A percentile compares a stretch with the other conserved stretches of the same genome.
These are phyloP conservation scores for Exophiala mesophila DNA, from an alignment of 2,329 filamentous ascomycete genomes.

Conservation along the genomic window DNA sequence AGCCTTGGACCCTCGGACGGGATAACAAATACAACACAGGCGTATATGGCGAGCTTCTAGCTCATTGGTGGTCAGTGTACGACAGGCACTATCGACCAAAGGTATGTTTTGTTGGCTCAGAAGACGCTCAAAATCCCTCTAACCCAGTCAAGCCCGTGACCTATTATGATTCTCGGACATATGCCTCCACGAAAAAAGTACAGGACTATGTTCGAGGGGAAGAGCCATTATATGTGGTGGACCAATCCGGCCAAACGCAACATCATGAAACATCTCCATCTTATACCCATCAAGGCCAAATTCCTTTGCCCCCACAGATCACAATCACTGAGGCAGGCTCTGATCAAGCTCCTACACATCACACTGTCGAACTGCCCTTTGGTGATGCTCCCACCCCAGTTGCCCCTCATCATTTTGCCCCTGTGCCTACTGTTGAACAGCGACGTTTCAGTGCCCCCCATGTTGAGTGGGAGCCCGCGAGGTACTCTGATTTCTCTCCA, in stretches of 20 bases:
- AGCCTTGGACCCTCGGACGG: conserved; percentile 75
- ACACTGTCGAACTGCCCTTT: conserved; percentile 39
- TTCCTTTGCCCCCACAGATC: conserved; percentile 12
- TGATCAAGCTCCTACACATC: conserved; percentile 23
- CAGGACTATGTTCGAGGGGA: conserved; percentile 44
- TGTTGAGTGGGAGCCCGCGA: conserved; percentile 59
- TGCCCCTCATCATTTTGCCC: conserved; percentile 38
- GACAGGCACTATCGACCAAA: conserved; percentile 67
- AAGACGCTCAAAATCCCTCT: not conserved
- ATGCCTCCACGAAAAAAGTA: conserved; percentile 27
- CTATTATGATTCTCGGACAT: conserved; percentile 15
- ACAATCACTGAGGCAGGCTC: conserved; percentile 12
- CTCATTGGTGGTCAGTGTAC: conserved; percentile 91
- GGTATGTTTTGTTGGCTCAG: conserved; percentile 4
- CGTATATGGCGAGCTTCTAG: conserved; percentile 77
- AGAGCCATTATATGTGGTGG: conserved; percentile 36
- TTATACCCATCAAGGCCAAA: conserved; percentile 17
- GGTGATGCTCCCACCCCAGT: conserved; percentile 40
- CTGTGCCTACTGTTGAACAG: conserved; percentile 43
- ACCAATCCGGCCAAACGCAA: conserved; percentile 9
- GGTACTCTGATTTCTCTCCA: conserved; percentile 37
- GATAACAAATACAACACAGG: conserved; percentile 50
- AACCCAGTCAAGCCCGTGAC: conserved; percentile 13
- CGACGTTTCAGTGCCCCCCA: conserved; percentile 54
- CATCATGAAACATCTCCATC: conserved; percentile 1